phyloP scores from a whole-genome alignment of 2,329 filamentous ascomycete species.

The Fusarium clavum region DNA sequence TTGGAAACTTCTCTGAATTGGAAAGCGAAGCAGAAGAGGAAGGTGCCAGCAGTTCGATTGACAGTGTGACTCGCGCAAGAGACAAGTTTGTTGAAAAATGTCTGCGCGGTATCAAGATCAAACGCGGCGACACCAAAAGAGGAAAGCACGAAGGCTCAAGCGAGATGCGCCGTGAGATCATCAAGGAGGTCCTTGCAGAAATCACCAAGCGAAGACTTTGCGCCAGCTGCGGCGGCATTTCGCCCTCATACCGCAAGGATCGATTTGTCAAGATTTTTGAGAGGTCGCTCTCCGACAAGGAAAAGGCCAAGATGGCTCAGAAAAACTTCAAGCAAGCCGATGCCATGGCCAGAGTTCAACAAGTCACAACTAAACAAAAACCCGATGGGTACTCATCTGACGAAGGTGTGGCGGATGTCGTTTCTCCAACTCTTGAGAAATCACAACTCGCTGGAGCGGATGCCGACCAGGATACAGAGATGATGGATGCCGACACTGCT shows the following conservation, averaged over 20 bases:
- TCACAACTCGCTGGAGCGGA: slow-evolving; percentile 59
- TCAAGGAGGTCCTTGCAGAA: slow-evolving; percentile 83
- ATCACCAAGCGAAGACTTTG: slow-evolving; percentile 79
- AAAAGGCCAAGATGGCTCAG: slow-evolving; percentile 81
- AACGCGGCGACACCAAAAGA: slow-evolving; percentile 62
- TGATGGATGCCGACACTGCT: slow-evolving; percentile 48
- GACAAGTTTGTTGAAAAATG: slow-evolving; percentile 78
- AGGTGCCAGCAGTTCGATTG: slow-evolving; percentile 61
- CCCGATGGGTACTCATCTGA: slow-evolving; percentile 65
- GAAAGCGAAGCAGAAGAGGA: slow-evolving; percentile 73
- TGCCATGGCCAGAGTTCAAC: slow-evolving; percentile 66
- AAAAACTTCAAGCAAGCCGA: slow-evolving; percentile 74
- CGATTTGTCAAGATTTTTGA: slow-evolving; percentile 94
- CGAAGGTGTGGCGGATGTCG: slow-evolving; percentile 77
- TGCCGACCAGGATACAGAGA: slow-evolving; percentile 58
- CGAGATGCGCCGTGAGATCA: slow-evolving; percentile 78
- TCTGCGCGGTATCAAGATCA: slow-evolving; percentile 70
- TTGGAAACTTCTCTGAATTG: slow-evolving; percentile 53
- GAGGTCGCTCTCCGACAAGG: slow-evolving; percentile 79
- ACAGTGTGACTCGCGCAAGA: slow-evolving; percentile 64
- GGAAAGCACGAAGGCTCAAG: slow-evolving; percentile 86
- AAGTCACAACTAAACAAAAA: slow-evolving; percentile 54
- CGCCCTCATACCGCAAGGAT: slow-evolving; percentile 88
- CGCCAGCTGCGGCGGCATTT: slow-evolving; percentile 73
- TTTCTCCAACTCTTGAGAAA: slow-evolving; percentile 55